Evolutionary conservation across 2,329 filamentous ascomycete species (phyloP).

Genomic region (Alternaria brassicicola): DNA sequence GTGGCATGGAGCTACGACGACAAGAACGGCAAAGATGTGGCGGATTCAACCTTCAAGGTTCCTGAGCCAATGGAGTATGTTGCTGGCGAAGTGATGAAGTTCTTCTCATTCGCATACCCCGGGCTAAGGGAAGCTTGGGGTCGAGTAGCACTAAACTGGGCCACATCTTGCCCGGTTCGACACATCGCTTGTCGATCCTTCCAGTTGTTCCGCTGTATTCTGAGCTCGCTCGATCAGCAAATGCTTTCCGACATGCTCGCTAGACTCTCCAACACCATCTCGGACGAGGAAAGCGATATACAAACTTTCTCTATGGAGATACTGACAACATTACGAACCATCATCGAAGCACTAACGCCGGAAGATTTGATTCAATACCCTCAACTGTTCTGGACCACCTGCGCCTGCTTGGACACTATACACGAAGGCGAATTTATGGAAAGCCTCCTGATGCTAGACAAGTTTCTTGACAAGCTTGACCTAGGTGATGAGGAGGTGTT

Average conservation of each 20-base stretch:
- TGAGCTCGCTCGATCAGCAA: conserved; percentile 84
- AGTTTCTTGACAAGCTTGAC: conserved; percentile 83
- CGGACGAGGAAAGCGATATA: conserved; percentile 90
- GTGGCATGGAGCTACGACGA: conserved; percentile 97
- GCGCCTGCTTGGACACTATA: conserved; percentile 93
- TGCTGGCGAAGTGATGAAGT: conserved; percentile 78
- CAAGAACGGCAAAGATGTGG: conserved; percentile 73
- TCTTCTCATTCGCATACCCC: conserved; percentile 84
- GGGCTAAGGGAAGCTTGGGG: conserved; percentile 91
- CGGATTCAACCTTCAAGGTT: conserved; percentile 78
- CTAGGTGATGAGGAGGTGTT: conserved; percentile 73
- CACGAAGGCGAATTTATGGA: conserved; percentile 95
- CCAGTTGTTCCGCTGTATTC: conserved; percentile 93
- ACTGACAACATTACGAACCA: conserved; percentile 86
- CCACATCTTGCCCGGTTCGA: conserved; percentile 92
- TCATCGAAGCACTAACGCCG: conserved; percentile 82
- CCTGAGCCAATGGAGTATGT: conserved; percentile 87
- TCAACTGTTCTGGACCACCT: conserved; percentile 97
- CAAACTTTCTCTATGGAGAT: conserved; percentile 99
- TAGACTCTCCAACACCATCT: conserved; percentile 92
- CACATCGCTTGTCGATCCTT: conserved; percentile 97
- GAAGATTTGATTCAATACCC: conserved; percentile 86
- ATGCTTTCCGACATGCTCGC: conserved; percentile 99
- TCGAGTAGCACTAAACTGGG: conserved; percentile 89
- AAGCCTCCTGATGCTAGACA: conserved; percentile 87